These are phyloP conservation scores for Leptomonas pyrrhocoris DNA, from an alignment of 208 protist genomes.

Conservation along the genomic window DNA sequence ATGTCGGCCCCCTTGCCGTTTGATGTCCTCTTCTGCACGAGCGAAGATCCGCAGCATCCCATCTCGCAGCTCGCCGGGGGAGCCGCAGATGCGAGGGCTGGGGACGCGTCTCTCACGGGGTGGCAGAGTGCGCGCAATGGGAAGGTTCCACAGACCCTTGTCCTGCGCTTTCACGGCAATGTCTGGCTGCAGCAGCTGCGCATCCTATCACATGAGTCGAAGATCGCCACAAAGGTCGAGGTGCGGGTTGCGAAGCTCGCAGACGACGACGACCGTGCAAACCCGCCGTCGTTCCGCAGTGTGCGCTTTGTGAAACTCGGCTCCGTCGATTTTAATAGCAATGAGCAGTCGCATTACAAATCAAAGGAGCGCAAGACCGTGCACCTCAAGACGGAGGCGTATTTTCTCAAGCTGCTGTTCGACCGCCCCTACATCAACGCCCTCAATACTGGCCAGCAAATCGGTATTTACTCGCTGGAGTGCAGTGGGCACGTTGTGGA, in stretches of 20 bases:
- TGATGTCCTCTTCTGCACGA: constrained; percentile 84
- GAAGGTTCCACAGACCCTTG: constrained; percentile 81
- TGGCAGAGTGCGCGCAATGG: constrained; percentile 79
- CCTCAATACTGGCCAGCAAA: constrained; percentile 73
- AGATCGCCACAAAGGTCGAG: constrained; percentile 88
- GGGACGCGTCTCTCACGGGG: constrained; percentile 32
- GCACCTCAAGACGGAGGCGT: constrained; percentile 79
- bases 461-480: constrained; percentile 88
- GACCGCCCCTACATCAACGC: constrained; percentile 67
- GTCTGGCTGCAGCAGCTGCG: constrained; percentile 84
- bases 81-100: constrained; percentile 12
- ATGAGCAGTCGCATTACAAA: constrained; percentile 76
- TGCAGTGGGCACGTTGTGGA: constrained; percentile 54
- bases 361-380: constrained; percentile 92
- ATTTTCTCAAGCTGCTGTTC: constrained; percentile 91
- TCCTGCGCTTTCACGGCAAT: constrained; percentile 87
- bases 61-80: constrained; percentile 54
- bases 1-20: constrained; percentile 59
- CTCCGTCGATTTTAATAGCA: constrained; percentile 79
- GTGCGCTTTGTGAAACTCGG: constrained; percentile 82
- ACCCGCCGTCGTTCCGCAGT: constrained; percentile 67
- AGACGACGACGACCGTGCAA: constrained; percentile 25
- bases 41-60: constrained; percentile 70
- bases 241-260: constrained; percentile 73
- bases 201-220: constrained; percentile 84